Base-by-base conservation (phyloP, 768 basidiomycete species). In the Suillus occidentalis region DNA sequence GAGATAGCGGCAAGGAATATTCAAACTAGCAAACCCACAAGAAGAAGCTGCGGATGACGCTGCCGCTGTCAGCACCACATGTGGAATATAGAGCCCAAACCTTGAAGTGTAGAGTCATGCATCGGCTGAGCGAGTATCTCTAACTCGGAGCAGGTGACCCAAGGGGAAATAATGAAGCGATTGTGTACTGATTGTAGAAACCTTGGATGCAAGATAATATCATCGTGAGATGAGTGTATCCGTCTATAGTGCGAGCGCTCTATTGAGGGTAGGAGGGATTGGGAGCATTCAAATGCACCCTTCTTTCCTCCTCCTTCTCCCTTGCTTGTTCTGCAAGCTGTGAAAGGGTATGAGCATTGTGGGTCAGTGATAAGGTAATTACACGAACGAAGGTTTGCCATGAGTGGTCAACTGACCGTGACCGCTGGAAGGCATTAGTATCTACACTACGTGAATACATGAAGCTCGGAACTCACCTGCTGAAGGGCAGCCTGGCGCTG, bases 401-500 rank as follows among this genome's bases (percentile, higher is more conserved):
- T 3, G 75, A 76, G 60, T 76, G 75, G 40, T 76, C 75, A 4
- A 42, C 31, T 3, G 68, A 10, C 16, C 66, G 64, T 2, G 68
- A 10, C 16, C 66, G 64, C 75, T 76, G 6, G 28, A 40, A 61
- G 20, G 10, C 10, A 34, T 34, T 13, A 34, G 53, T 16, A 34
- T 22, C 10, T 34, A n/a, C 8, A 28, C 16, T 25, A 61, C 16
- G 22, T 39, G 14, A 20, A 63, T 9, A 62, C 14, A 62, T 3
- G 20, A 22, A 40, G n/a, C 13, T 28, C 14, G 10, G 37, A 25
- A 63, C 62, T 37, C 13, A 63, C 63, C 22, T 34, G 60, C 39
- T 72, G 39, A 8, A 81, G 81, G 4, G 77, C 75, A 12, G 81
- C 81, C 18, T 78, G 73, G 6, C 83, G 81, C 63, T 79, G 80